A percentile compares a stretch with the other conserved stretches of the same genome.
Conservation (phyloP, 2,329 filamentous ascomycete genomes). For the Boeremia lycopersici region DNA sequence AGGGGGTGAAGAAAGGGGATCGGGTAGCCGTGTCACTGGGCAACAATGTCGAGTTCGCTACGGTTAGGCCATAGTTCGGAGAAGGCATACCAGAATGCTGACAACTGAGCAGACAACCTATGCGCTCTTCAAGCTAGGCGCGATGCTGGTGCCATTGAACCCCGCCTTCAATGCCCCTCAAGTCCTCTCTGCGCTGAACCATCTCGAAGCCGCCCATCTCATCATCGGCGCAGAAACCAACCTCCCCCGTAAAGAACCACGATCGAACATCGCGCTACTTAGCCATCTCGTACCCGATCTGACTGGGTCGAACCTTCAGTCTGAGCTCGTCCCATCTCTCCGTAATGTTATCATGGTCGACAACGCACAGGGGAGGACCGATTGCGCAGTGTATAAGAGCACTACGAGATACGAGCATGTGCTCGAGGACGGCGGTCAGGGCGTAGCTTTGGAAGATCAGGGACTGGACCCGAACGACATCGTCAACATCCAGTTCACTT, state of each 20-base stretch:
- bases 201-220: slow-evolving; percentile 74
- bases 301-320: slow-evolving; percentile 53
- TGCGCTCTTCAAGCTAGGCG: slow-evolving; percentile 92
- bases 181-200: slow-evolving; percentile 76
- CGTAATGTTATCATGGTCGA: slow-evolving; percentile 76
- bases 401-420: slow-evolving; percentile 53
- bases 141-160: slow-evolving; percentile 90
- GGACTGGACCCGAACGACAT: slow-evolving; percentile 68
- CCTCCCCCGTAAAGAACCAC: slow-evolving; percentile 68
- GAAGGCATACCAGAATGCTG: not conserved
- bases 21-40: slow-evolving; percentile 85
- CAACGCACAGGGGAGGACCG: slow-evolving; percentile 68
- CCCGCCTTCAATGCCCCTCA: slow-evolving; percentile 84
- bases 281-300: slow-evolving; percentile 60
- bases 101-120: slow-evolving; percentile 65
- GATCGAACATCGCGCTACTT: slow-evolving; percentile 64
- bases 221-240: slow-evolving; percentile 90
- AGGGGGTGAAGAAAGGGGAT: slow-evolving; percentile 81
- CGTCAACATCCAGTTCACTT: slow-evolving; percentile 96
- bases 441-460: slow-evolving; percentile 52
- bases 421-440: slow-evolving; percentile 52
- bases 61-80: slow-evolving; percentile 54
- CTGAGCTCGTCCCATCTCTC: slow-evolving; percentile 70
- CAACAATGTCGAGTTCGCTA: slow-evolving; percentile 82
- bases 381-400: slow-evolving; percentile 45